Evolutionary conservation across 1,139 yeast species (phyloP), one percentile per base, ranked within the genome.

Genomic region (Pneumocystis canis): DNA sequence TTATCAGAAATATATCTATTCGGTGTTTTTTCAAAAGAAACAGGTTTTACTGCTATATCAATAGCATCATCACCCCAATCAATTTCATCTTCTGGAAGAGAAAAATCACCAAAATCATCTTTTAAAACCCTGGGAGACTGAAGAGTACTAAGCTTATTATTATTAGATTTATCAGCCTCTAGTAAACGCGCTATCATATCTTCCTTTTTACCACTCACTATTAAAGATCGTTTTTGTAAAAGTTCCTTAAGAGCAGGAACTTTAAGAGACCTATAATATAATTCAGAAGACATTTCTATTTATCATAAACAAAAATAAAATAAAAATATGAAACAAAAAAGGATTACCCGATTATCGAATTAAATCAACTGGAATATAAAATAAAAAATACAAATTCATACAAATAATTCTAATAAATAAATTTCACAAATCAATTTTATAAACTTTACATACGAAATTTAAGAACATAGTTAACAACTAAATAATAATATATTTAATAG

Each of bases 181-280:
- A 18, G 39, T 59, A 63, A 40, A 30, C 63, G 64, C 59, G 60
- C 61, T 33, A 64, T 60, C 41, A 64, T 60, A 54, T 64, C 66
- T 47, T 60, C 65, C 74, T 90, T 92, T 70, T 89, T 84, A 32
- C 98, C 98, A 58, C 84, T 82, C 6, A 80, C 77, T 3, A 95
- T 73, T 64, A 92, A 79, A 1, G 85, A 87, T 68, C 84, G 82
- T 59, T 79, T 75, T 70, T 85, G 84, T 70, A 92, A 80, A 63
- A 82, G 70, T 67, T 87, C 96, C 73, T 87, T 89, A 74, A 90
- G 80, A 76, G 89, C 96, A 54, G 86, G 84, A 61, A 89, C 97
- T 40, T 95, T 90, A 69, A 79, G 81, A 63, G 81, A 73, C 54
- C 83, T 72, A 74, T 84, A 86, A 58, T 81, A 83, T 18, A 84